Percentiles rank a stretch among this genome's conserved stretches.
These are phyloP conservation scores for Collariella sp. DNA, from an alignment of 495 filamentous ascomycete species.

Conservation along the genomic window DNA sequence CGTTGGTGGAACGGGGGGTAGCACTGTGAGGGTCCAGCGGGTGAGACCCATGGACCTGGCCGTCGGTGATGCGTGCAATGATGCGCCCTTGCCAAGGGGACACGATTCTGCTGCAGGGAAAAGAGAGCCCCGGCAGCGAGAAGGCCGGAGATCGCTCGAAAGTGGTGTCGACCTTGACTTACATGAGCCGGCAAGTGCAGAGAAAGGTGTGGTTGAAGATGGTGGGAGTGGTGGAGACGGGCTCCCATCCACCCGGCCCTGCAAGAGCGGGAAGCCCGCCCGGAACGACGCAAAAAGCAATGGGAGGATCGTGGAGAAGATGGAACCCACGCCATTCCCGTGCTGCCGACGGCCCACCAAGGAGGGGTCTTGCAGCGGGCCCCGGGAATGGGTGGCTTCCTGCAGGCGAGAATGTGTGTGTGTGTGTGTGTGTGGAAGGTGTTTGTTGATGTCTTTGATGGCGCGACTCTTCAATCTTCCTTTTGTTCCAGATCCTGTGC, in stretches of 20 bases:
- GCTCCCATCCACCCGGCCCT: conserved; percentile 1
- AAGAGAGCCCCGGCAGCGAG: conserved; percentile 3
- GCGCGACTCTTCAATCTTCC: background rate
- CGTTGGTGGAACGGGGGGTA: background rate
- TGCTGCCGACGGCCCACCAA: background rate
- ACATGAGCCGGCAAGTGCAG: conserved; percentile 18
- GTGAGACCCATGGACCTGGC: conserved; percentile 11
- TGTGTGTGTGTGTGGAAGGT: background rate
- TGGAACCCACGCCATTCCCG: conserved; percentile 1
- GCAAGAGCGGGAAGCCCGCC: conserved; percentile 30
- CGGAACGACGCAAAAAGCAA: conserved; percentile 16
- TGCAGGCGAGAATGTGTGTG: conserved; percentile 3
- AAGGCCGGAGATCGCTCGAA: background rate
- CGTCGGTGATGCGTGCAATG: background rate
- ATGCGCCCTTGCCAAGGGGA: background rate
- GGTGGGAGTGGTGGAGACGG: conserved; percentile 11
- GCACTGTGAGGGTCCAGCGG: conserved; percentile 1
- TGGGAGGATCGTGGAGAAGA: conserved; percentile 16
- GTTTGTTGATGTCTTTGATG: background rate
- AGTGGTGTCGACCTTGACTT: conserved; percentile 26
- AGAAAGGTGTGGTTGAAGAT: background rate
- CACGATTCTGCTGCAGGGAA: background rate
- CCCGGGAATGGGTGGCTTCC: conserved; percentile 3
- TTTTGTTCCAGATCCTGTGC: background rate
- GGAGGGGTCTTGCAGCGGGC: background rate